phyloP scores from a whole-genome alignment of 768 basidiomycete genomes.

The Leucocoprinus sp. region DNA sequence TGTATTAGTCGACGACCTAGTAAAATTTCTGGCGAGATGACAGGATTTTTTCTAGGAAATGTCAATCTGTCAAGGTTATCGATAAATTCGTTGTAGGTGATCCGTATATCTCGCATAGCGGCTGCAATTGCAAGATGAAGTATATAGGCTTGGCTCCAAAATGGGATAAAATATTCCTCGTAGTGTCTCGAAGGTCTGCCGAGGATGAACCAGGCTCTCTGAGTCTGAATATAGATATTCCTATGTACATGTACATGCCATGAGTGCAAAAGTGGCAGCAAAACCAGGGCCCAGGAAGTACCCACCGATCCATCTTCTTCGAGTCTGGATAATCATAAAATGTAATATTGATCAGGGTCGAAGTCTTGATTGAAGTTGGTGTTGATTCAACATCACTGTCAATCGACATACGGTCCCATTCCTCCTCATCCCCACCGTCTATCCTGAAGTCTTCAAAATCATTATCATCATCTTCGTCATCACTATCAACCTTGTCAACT shows the following conservation, averaged over 20 bases:
- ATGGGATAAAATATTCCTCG: conserved; percentile 31
- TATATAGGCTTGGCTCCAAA: conserved; percentile 43
- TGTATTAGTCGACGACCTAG: conserved; percentile 37
- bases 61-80: conserved; percentile 21
- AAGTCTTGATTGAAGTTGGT: conserved; percentile 17
- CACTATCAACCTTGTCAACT: conserved; percentile 19
- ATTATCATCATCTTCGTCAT: conserved; percentile 17
- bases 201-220: conserved; percentile 65
- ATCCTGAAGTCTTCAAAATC: neutral
- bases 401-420: neutral
- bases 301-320: conserved; percentile 37
- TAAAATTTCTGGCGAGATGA: conserved; percentile 24
- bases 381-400: neutral
- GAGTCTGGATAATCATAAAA: conserved; percentile 31
- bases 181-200: conserved; percentile 40
- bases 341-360: conserved; percentile 38
- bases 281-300: conserved; percentile 2
- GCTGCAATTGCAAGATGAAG: conserved; percentile 38
- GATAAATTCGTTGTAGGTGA: conserved; percentile 33
- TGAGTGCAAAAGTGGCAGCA: neutral
- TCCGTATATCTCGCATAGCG: conserved; percentile 24
- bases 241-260: conserved; percentile 28
- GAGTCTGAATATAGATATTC: conserved; percentile 56
- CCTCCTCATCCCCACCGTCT: conserved; percentile 17
- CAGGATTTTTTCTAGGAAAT: conserved; percentile 19